Evolutionary conservation across 306 rosid genomes (phyloP).

Genomic region (Hippophae rhamnoides): DNA sequence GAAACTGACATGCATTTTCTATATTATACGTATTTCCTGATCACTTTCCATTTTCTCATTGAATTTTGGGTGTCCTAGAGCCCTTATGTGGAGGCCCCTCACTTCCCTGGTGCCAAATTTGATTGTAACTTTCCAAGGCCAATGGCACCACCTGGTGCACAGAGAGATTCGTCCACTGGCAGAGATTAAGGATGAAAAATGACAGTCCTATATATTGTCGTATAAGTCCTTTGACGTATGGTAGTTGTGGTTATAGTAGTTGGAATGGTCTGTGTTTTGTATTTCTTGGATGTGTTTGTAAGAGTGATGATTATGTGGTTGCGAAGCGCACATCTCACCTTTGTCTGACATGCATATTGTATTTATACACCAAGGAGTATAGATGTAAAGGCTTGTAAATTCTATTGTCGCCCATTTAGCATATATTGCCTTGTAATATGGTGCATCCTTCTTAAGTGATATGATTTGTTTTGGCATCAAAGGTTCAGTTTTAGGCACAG

Average conservation of each 20-base stretch:
- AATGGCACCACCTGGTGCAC: conserved; percentile 91
- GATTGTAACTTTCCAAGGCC: conserved; percentile 62
- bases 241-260: conserved; percentile 29
- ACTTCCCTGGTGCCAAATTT: conserved; percentile 40
- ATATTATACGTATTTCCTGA: background rate
- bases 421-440: conserved; percentile 25
- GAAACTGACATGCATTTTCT: background rate
- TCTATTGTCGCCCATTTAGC: conserved; percentile 19
- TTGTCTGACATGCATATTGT: conserved; percentile 17
- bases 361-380: conserved; percentile 11
- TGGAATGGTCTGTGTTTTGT: conserved; percentile 4
- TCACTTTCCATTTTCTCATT: background rate
- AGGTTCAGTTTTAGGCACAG: conserved; percentile 2
- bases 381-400: conserved; percentile 21
- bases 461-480: conserved; percentile 10
- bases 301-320: conserved; percentile 18
- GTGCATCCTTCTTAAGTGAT: conserved; percentile 19
- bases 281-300: conserved; percentile 18
- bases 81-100: conserved; percentile 87
- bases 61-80: conserved; percentile 32
- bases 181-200: conserved; percentile 36
- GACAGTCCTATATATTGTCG: conserved; percentile 14
- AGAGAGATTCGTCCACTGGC: conserved; percentile 50
- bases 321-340: conserved; percentile 14
- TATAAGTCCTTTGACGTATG: conserved; percentile 15